phyloP scores from a whole-genome alignment of 257 asterid genomes.

The Fraxinus americana region DNA sequence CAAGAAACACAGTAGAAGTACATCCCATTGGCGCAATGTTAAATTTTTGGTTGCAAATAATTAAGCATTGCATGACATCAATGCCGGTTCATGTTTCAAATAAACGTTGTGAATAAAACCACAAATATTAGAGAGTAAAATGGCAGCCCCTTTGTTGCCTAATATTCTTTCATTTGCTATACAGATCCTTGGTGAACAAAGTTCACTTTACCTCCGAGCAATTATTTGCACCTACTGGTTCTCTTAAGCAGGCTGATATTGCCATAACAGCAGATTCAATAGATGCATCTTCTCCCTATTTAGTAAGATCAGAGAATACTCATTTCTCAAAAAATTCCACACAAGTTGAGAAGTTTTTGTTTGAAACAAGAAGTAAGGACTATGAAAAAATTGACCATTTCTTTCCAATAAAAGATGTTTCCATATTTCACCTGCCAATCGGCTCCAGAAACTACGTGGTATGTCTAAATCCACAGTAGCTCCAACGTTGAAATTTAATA shows the following conservation, averaged over 20 bases:
- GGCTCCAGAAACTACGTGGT: slow-evolving; percentile 94
- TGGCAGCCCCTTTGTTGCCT: neutral
- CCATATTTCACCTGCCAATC: slow-evolving; percentile 91
- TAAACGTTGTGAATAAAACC: neutral
- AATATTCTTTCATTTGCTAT: neutral
- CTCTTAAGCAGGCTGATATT: slow-evolving; percentile 72
- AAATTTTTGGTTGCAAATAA: neutral
- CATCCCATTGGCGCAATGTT: neutral
- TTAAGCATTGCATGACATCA: neutral
- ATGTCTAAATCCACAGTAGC: slow-evolving; percentile 85
- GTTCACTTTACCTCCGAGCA: slow-evolving; percentile 67
- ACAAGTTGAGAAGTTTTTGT: neutral
- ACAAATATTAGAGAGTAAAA: neutral
- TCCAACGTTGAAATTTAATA: slow-evolving; percentile 84
- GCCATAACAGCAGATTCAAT: slow-evolving; percentile 86
- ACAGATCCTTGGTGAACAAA: neutral
- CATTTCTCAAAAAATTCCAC: neutral
- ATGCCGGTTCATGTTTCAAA: slow-evolving; percentile 9
- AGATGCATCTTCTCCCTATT: slow-evolving; percentile 84
- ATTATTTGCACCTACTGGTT: slow-evolving; percentile 69
- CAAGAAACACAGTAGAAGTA: neutral
- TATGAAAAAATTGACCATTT: slow-evolving; percentile 47
- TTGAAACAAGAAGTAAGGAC: neutral
- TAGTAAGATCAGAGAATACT: slow-evolving; percentile 1
- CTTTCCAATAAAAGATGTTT: slow-evolving; percentile 94